A percentile compares a stretch with the other conserved stretches of the same genome.
These are phyloP conservation scores for Sporothrix mexicana DNA, from an alignment of 2,329 filamentous ascomycete genomes.

Conservation along the genomic window DNA sequence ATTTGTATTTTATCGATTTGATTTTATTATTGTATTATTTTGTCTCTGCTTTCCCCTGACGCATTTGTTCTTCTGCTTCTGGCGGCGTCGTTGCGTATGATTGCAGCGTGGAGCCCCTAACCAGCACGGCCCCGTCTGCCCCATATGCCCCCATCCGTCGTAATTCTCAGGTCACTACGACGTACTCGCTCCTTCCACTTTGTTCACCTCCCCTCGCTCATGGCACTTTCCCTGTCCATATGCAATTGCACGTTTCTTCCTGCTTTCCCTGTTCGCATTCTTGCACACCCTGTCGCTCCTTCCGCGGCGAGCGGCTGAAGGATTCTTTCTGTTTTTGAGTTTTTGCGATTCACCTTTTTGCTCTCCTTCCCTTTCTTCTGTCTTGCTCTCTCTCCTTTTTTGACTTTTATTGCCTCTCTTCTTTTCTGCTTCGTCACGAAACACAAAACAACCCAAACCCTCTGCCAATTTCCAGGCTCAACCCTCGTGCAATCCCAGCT, in stretches of 20 bases:
- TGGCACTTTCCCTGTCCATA: slow-evolving; percentile 19
- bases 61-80: slow-evolving; percentile 17
- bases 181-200: background rate
- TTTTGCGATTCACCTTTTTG: background rate
- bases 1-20: background rate
- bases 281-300: slow-evolving; percentile 10
- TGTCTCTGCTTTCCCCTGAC: background rate
- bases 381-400: background rate
- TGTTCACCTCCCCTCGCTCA: background rate
- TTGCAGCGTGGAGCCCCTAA: slow-evolving; percentile 28
- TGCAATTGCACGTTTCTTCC: slow-evolving; percentile 27
- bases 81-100: slow-evolving; percentile 11
- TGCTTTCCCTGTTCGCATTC: background rate
- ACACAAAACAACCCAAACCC: background rate
- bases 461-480: slow-evolving; percentile 1
- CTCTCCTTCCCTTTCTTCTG: background rate
- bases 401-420: background rate
- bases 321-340: background rate
- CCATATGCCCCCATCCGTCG: slow-evolving; percentile 14
- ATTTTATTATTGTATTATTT: background rate
- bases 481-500: background rate
- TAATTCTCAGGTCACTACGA: slow-evolving; percentile 4
- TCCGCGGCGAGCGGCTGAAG: slow-evolving; percentile 18
- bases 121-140: slow-evolving; percentile 22
- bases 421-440: background rate